Conservation (phyloP, 1,284 basidiomycete genomes). For the Austroboletus olivaceoglutinosus region DNA sequence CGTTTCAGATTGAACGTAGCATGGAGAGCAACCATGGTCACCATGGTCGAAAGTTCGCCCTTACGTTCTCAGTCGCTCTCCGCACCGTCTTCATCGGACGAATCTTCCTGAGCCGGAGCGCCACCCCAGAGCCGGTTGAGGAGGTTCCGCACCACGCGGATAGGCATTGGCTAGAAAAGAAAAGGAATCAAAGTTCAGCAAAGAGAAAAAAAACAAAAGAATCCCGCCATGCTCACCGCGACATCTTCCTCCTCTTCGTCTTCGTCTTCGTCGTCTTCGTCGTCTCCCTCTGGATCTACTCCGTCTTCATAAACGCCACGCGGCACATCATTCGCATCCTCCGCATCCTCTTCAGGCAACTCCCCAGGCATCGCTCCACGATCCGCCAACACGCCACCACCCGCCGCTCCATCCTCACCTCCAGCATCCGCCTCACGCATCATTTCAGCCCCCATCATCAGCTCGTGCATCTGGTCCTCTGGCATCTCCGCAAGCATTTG, state of each 20-base stretch:
- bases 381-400: slow-evolving; percentile 38
- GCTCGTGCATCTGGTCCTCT: slow-evolving; percentile 56
- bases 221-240: slow-evolving; percentile 40
- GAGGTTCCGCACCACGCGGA: slow-evolving; percentile 60
- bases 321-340: slow-evolving; percentile 14
- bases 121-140: slow-evolving; percentile 63
- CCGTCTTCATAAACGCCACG: slow-evolving; percentile 35
- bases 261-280: slow-evolving; percentile 43
- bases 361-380: slow-evolving; percentile 37
- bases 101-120: slow-evolving; percentile 29
- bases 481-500: slow-evolving; percentile 57
- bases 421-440: slow-evolving; percentile 25
- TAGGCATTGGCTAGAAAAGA: neutral
- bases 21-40: too few relatives aligned
- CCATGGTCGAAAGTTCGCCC: neutral
- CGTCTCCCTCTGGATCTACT: slow-evolving; percentile 25
- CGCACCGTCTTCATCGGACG: slow-evolving; percentile 36
- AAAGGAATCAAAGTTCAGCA: slow-evolving; percentile 1
- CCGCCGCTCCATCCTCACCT: slow-evolving; percentile 10
- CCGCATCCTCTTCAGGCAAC: slow-evolving; percentile 17
- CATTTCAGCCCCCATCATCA: slow-evolving; percentile 47
- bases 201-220: neutral
- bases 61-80: neutral
- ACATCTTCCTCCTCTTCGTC: slow-evolving; percentile 44
- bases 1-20: too few relatives aligned